phyloP scores from a whole-genome alignment of 2,329 filamentous ascomycete genomes.

The Moelleriella libera region DNA sequence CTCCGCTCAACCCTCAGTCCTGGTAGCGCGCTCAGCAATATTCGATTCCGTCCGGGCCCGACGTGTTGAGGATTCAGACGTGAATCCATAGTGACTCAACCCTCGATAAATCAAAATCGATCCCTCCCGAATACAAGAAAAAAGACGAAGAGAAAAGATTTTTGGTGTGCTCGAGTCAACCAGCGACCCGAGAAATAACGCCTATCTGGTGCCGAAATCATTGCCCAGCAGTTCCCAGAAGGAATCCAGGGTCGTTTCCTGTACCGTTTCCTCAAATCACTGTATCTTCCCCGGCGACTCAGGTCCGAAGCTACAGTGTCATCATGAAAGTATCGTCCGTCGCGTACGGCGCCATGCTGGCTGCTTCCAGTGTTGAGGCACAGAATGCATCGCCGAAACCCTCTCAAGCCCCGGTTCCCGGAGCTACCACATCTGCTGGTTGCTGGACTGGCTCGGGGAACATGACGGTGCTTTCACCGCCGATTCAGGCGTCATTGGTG shows the following conservation, averaged over 20 bases:
- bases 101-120: too few species aligned
- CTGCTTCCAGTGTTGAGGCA: constrained; percentile 11
- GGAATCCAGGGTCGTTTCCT: too few species aligned
- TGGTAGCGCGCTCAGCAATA: neutral
- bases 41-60: neutral
- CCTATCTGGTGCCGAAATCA: too few species aligned
- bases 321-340: constrained; percentile 17
- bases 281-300: neutral
- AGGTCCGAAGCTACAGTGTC: neutral
- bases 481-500: constrained; percentile 8
- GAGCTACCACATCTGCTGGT: constrained; percentile 30
- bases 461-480: constrained; percentile 13
- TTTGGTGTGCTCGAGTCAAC: too few species aligned
- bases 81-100: too few species aligned
- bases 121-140: too few species aligned
- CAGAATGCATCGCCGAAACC: constrained; percentile 11
- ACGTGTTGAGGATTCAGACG: neutral
- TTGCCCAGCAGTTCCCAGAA: too few species aligned
- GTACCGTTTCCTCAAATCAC: too few species aligned
- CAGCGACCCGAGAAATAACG: too few species aligned
- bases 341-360: constrained; percentile 14
- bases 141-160: too few species aligned
- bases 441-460: constrained; percentile 33
- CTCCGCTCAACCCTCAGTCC: constrained; percentile 9
- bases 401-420: constrained; percentile 3